Conservation (phyloP, 169 alveolate genomes). For the Plasmodium coatneyi region DNA sequence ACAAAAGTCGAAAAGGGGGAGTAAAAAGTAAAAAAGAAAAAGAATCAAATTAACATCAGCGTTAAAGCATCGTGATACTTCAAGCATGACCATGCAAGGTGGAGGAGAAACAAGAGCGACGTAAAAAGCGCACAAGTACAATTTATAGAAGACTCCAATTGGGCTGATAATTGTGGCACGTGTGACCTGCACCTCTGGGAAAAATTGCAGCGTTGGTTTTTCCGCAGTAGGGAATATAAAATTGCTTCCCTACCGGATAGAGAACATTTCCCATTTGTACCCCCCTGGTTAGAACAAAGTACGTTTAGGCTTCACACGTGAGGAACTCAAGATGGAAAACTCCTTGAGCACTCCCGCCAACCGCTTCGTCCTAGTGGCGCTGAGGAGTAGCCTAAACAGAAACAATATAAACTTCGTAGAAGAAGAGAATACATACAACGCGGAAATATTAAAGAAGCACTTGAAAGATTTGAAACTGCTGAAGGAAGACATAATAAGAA, state of each 20-base stretch:
- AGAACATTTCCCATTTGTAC: neutral
- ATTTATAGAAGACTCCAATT: neutral
- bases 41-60: neutral
- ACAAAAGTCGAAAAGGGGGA: neutral
- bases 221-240: neutral
- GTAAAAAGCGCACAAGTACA: neutral
- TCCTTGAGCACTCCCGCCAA: neutral
- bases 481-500: slow-evolving; percentile 43
- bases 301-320: neutral
- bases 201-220: neutral
- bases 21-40: neutral
- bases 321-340: neutral
- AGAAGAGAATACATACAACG: slow-evolving; percentile 15
- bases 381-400: neutral
- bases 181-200: neutral
- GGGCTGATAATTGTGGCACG: neutral
- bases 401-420: slow-evolving; percentile 28
- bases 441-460: slow-evolving; percentile 29
- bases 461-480: slow-evolving; percentile 28
- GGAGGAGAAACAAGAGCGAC: neutral
- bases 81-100: neutral
- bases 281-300: neutral
- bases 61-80: neutral
- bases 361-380: neutral
- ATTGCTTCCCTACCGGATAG: neutral